These are phyloP conservation scores for Hansenula anomala DNA, from an alignment of 1,139 yeast genomes.

Conservation along the genomic window DNA sequence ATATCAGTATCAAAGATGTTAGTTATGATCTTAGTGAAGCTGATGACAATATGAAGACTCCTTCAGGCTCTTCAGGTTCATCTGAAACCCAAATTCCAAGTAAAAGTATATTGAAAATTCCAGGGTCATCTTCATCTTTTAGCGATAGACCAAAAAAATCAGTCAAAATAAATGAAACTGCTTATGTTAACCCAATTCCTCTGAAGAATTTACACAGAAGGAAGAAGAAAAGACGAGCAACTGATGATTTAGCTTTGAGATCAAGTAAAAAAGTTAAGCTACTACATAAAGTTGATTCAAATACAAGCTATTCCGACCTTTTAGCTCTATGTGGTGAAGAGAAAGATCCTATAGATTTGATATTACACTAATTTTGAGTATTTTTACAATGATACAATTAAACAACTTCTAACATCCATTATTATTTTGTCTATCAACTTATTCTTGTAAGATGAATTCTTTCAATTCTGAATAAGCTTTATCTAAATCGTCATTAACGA, in stretches of 20 bases:
- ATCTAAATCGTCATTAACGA: constrained; percentile 90
- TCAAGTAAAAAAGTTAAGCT: constrained; percentile 4
- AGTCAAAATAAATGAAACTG: constrained; percentile 16
- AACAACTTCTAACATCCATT: too few species aligned
- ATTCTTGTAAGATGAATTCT: constrained; percentile 53
- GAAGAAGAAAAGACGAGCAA: background rate
- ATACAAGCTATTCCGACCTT: constrained; percentile 5
- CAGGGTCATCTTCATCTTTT: background rate
- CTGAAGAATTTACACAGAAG: background rate
- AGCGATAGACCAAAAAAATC: constrained; percentile 3
- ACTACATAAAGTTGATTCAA: constrained; percentile 6
- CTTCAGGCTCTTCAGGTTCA: background rate
- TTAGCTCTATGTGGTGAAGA: constrained; percentile 10
- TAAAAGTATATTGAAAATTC: background rate
- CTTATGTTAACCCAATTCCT: background rate
- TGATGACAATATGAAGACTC: background rate
- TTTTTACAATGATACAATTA: too few species aligned
- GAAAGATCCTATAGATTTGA: constrained; percentile 16
- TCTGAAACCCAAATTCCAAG: background rate
- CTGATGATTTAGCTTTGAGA: background rate
- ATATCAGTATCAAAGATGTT: background rate
- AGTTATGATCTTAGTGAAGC: background rate
- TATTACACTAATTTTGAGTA: constrained; percentile 2
- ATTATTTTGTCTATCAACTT: too few species aligned
- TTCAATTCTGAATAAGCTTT: constrained; percentile 80